Percentiles rank a stretch among this genome's conserved stretches.
phyloP scores from a whole-genome alignment of 768 basidiomycete species.

The Filobasidium wieringae region DNA sequence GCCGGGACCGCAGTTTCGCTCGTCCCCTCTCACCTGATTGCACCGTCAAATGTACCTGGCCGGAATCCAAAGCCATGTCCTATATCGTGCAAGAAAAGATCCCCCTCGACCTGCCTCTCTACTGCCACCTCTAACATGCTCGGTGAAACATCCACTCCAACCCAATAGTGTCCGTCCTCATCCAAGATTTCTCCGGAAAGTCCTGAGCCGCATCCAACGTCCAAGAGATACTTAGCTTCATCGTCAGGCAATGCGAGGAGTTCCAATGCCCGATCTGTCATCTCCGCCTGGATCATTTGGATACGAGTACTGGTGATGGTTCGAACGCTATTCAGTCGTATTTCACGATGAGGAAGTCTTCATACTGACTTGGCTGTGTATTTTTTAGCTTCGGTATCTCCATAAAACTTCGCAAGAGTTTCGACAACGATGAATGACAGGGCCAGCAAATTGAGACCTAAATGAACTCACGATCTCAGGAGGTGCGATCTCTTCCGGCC shows the following conservation, averaged over 20 bases:
- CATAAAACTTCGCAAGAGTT: slow-evolving; percentile 72
- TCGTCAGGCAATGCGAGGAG: slow-evolving; percentile 69
- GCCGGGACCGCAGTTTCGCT: background rate
- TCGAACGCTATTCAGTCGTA: background rate
- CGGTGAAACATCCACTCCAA: slow-evolving; percentile 85
- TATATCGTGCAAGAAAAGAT: slow-evolving; percentile 91
- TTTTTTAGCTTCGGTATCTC: slow-evolving; percentile 86
- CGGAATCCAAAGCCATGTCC: slow-evolving; percentile 96
- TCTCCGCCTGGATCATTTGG: slow-evolving; percentile 90
- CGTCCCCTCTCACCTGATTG: slow-evolving; percentile 58
- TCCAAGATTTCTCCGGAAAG: slow-evolving; percentile 91
- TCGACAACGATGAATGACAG: background rate
- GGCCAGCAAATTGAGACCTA: background rate
- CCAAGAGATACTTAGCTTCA: slow-evolving; percentile 72
- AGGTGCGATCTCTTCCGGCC: slow-evolving; percentile 77
- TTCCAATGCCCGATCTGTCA: slow-evolving; percentile 93
- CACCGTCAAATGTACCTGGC: slow-evolving; percentile 93
- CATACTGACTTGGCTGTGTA: slow-evolving; percentile 84
- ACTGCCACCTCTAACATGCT: slow-evolving; percentile 98
- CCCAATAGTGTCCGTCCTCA: slow-evolving; percentile 85
- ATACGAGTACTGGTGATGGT: slow-evolving; percentile 63
- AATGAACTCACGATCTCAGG: slow-evolving; percentile 66
- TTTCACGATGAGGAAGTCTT: too few species aligned
- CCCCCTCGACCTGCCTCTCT: slow-evolving; percentile 88
- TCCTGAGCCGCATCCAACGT: slow-evolving; percentile 96